phyloP scores from a whole-genome alignment of 805 yeast species.

The Lipomyces yamadae region DNA sequence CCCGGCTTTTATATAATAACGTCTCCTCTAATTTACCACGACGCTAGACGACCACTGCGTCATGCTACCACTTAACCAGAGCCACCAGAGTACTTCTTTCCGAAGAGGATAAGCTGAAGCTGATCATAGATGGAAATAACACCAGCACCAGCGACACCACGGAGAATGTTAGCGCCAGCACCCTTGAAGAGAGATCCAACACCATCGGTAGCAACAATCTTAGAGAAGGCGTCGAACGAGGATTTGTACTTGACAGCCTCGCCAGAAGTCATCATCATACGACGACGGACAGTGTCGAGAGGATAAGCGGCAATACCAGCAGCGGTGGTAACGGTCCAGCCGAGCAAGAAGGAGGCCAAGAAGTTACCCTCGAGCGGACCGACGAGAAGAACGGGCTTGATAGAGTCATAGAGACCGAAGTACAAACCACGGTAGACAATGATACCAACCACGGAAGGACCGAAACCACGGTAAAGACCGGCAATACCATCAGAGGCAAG shows the following conservation, averaged over 20 bases:
- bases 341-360: slow-evolving; percentile 93
- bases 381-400: slow-evolving; percentile 91
- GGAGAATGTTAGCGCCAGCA: slow-evolving; percentile 98
- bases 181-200: slow-evolving; percentile 92
- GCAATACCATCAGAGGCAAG: slow-evolving; percentile 95
- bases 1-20: slow-evolving; percentile 3
- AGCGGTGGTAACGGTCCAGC: slow-evolving; percentile 98
- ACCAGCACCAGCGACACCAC: slow-evolving; percentile 99
- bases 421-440: slow-evolving; percentile 98
- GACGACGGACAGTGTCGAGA: slow-evolving; percentile 98
- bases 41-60: neutral
- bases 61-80: slow-evolving; percentile 30
- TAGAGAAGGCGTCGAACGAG: slow-evolving; percentile 89
- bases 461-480: slow-evolving; percentile 99
- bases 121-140: slow-evolving; percentile 97
- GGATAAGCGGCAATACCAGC: slow-evolving; percentile 99
- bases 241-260: slow-evolving; percentile 96
- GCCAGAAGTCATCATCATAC: slow-evolving; percentile 99
- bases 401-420: slow-evolving; percentile 96
- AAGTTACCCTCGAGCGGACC: slow-evolving; percentile 94
- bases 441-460: slow-evolving; percentile 97
- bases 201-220: slow-evolving; percentile 97
- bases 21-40: neutral
- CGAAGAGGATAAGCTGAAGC: slow-evolving; percentile 91
- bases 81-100: slow-evolving; percentile 78